phyloP scores from a whole-genome alignment of 2,329 filamentous ascomycete species.

The Exophiala xenobiotica region DNA sequence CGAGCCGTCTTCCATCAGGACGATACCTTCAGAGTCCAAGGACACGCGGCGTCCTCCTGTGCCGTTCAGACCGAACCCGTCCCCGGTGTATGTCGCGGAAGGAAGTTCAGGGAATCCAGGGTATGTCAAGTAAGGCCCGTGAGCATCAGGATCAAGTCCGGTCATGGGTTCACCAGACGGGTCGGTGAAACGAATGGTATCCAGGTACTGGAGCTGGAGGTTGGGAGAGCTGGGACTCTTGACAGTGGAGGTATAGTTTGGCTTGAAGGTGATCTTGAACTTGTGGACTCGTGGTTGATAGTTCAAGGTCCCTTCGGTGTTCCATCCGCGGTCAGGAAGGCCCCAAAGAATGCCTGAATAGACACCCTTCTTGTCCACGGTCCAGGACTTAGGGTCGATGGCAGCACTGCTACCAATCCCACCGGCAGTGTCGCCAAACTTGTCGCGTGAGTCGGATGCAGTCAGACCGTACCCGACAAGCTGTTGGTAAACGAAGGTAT shows the following conservation, averaged over 20 bases:
- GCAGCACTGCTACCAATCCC: slow-evolving; percentile 66
- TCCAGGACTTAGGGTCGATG: slow-evolving; percentile 62
- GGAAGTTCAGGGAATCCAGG: slow-evolving; percentile 63
- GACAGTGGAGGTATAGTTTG: slow-evolving; percentile 48
- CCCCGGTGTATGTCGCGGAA: slow-evolving; percentile 61
- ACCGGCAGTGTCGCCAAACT: slow-evolving; percentile 68
- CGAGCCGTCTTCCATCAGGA: slow-evolving; percentile 57
- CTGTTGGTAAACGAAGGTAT: slow-evolving; percentile 63
- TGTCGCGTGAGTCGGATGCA: slow-evolving; percentile 59
- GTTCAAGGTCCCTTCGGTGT: slow-evolving; percentile 69
- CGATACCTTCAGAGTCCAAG: slow-evolving; percentile 67
- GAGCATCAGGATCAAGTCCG: slow-evolving; percentile 61
- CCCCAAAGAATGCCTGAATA: slow-evolving; percentile 64
- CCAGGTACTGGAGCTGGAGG: slow-evolving; percentile 60
- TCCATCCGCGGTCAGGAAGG: slow-evolving; percentile 70
- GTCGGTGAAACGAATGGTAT: slow-evolving; percentile 64
- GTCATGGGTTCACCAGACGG: slow-evolving; percentile 63
- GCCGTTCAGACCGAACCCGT: slow-evolving; percentile 65
- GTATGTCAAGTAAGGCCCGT: slow-evolving; percentile 52
- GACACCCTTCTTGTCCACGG: slow-evolving; percentile 44
- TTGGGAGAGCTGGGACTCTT: slow-evolving; percentile 59
- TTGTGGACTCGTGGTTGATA: slow-evolving; percentile 69
- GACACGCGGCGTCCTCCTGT: slow-evolving; percentile 59
- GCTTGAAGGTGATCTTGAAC: slow-evolving; percentile 58
- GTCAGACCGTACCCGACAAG: slow-evolving; percentile 67